phyloP scores from a whole-genome alignment of 2,329 filamentous ascomycete species.

The Furcasterigmium furcatum region DNA sequence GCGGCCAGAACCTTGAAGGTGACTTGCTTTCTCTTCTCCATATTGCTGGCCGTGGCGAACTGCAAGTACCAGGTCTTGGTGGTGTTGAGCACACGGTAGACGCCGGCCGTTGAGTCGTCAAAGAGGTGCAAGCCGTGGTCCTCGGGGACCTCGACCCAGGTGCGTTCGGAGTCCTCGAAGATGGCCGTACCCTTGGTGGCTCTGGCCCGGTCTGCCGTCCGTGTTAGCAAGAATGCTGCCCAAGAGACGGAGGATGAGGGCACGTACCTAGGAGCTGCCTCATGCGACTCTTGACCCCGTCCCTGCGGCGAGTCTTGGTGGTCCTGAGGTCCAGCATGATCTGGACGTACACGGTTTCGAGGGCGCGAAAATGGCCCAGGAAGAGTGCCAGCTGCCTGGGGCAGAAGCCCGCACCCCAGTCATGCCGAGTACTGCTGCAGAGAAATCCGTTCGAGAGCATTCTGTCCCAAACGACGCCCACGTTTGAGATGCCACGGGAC shows the following conservation, averaged over 20 bases:
- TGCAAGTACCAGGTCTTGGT: background rate
- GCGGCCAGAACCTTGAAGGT: constrained; percentile 3
- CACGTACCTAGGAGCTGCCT: background rate
- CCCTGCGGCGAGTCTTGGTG: background rate
- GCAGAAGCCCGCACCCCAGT: background rate
- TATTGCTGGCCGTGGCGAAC: too few relatives aligned
- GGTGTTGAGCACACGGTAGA: background rate
- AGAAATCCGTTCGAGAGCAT: background rate
- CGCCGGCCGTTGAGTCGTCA: background rate
- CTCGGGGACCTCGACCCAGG: background rate
- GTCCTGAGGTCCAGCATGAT: constrained; percentile 23
- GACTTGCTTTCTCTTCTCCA: background rate
- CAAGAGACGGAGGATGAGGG: too few relatives aligned
- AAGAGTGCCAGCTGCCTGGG: background rate
- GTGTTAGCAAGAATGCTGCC: too few relatives aligned
- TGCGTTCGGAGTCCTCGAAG: background rate
- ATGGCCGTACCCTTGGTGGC: background rate
- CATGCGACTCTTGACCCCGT: background rate
- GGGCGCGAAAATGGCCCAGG: background rate
- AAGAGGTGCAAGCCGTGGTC: background rate
- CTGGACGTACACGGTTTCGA: constrained; percentile 13
- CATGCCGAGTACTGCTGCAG: background rate
- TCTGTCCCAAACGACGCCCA: background rate
- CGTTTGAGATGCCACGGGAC: background rate
- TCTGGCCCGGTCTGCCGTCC: background rate